Base-by-base conservation (phyloP, 2,329 filamentous ascomycete genomes). In the Venturia pyrina region DNA sequence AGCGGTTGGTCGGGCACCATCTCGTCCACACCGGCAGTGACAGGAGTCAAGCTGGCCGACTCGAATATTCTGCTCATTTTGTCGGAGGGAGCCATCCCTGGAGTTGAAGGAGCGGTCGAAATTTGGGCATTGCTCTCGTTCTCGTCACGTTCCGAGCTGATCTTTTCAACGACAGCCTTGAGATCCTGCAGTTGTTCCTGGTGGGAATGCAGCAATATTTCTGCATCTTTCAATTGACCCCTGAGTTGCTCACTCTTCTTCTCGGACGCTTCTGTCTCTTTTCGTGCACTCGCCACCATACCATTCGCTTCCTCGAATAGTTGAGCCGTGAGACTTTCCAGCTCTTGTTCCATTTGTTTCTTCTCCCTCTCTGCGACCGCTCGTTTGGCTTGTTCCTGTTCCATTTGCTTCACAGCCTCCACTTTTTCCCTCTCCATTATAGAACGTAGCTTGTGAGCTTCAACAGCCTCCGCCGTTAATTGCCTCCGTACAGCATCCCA, bases 281-380 rank as follows among this genome's bases (percentile, higher is more conserved):
- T 87, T 68, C 96, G 91, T 46, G 93, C 93, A 19, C 86, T 87
- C 50, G 93, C 90, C 64, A 99, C 95, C 93, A 99, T 98, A 82
- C 89, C 93, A 79, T 99, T 98, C 62, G 95, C 95, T 80, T 99
- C 93, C 74, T 98, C 92, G 69, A 99, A 99, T n/a, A 99, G 83
- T 37, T 91, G 92, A 1, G 91, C 87, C 0, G 95, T 98, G 69
- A 99, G 78, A 64, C 87, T 90, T 78, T 98, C 95, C 59, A 99
- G 80, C 76, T 99, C 95, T 70, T 89, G 87, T 75, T 99, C 95
- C 40, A 97, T 96, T 69, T 87, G 87, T 76, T 89, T 90, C 80
- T 95, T 96, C 66, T 91, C 90, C 74, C 77, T 77, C 67, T 82
- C 80, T 15, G 79, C 79, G 7, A 73, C 74, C 10, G 74, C 73